These are phyloP conservation scores for Isabelozyma pseudorhagii DNA, from an alignment of 805 yeast species.

Conservation along the genomic window DNA sequence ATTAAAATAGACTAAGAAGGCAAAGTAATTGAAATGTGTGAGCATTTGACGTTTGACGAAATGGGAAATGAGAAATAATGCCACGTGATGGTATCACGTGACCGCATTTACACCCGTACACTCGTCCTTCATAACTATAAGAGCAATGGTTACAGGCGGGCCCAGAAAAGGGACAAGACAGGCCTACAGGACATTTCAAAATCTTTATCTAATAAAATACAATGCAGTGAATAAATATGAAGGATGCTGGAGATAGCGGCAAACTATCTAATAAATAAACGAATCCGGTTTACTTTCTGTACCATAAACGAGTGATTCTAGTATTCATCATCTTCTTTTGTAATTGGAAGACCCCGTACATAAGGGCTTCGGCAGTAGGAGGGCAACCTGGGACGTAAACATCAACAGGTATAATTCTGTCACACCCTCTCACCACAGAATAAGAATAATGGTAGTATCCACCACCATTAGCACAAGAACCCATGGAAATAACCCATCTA, in stretches of 20 bases:
- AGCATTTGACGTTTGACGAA: neutral
- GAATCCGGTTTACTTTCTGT: conserved; percentile 44
- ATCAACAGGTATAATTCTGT: conserved; percentile 84
- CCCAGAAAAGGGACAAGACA: too few species aligned
- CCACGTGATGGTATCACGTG: neutral
- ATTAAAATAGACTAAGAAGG: neutral
- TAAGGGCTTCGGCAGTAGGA: conserved; percentile 84
- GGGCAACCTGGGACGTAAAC: conserved; percentile 93
- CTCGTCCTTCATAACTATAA: too few species aligned
- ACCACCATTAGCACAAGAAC: conserved; percentile 92
- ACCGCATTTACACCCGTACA: too few species aligned
- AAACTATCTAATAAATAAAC: neutral
- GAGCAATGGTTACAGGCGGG: too few species aligned
- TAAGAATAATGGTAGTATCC: conserved; percentile 90
- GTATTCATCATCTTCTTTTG: conserved; percentile 88
- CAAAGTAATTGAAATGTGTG: neutral
- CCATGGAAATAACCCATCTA: conserved; percentile 93
- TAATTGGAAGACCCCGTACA: conserved; percentile 86
- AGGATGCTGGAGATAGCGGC: conserved; percentile 1
- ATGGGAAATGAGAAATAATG: neutral
- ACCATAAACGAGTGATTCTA: conserved; percentile 82
- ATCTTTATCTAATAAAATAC: conserved; percentile 2
- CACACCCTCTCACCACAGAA: conserved; percentile 87
- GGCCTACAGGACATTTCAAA: neutral
- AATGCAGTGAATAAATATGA: conserved; percentile 3